phyloP scores from a whole-genome alignment of 2,329 filamentous ascomycete genomes.

The Ophiobolus disseminans region DNA sequence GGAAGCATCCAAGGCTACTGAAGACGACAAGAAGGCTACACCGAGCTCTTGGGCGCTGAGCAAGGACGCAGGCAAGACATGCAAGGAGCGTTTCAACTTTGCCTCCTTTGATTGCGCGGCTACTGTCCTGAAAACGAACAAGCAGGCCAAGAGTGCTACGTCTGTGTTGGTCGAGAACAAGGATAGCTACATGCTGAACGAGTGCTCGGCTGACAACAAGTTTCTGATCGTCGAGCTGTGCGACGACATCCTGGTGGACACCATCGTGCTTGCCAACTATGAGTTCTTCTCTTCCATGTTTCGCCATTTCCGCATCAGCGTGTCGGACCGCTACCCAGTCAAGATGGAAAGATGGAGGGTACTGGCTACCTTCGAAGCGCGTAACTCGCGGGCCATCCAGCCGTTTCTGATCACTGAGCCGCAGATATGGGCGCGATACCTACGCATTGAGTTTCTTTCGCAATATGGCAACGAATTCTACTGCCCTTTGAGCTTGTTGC shows the following conservation, averaged over 20 bases:
- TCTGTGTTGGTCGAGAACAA: slow-evolving; percentile 95
- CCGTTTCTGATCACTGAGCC: slow-evolving; percentile 94
- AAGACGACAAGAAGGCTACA: slow-evolving; percentile 37
- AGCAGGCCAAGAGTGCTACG: slow-evolving; percentile 84
- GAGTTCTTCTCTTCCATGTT: slow-evolving; percentile 99
- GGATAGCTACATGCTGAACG: slow-evolving; percentile 96
- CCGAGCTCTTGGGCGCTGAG: slow-evolving; percentile 62
- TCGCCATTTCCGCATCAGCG: slow-evolving; percentile 86
- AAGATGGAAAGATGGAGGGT: slow-evolving; percentile 92
- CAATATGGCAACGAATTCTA: slow-evolving; percentile 98
- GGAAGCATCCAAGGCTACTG: slow-evolving; percentile 21
- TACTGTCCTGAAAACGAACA: slow-evolving; percentile 88
- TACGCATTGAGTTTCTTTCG: slow-evolving; percentile 87
- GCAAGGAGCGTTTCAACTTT: slow-evolving; percentile 97
- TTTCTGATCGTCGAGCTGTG: slow-evolving; percentile 95
- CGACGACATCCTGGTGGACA: slow-evolving; percentile 86
- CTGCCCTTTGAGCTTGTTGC: slow-evolving; percentile 87
- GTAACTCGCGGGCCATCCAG: slow-evolving; percentile 92
- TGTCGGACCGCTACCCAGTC: slow-evolving; percentile 92
- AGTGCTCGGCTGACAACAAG: slow-evolving; percentile 86
- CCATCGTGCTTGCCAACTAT: slow-evolving; percentile 95
- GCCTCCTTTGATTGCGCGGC: slow-evolving; percentile 97
- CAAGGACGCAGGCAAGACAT: slow-evolving; percentile 95
- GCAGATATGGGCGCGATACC: slow-evolving; percentile 92
- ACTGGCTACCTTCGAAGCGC: slow-evolving; percentile 85